Percentiles rank a stretch among this genome's conserved stretches.
Evolutionary conservation across 176 grass and related monocot species (phyloP).

Genomic region (Tillandsia leiboldiana): DNA sequence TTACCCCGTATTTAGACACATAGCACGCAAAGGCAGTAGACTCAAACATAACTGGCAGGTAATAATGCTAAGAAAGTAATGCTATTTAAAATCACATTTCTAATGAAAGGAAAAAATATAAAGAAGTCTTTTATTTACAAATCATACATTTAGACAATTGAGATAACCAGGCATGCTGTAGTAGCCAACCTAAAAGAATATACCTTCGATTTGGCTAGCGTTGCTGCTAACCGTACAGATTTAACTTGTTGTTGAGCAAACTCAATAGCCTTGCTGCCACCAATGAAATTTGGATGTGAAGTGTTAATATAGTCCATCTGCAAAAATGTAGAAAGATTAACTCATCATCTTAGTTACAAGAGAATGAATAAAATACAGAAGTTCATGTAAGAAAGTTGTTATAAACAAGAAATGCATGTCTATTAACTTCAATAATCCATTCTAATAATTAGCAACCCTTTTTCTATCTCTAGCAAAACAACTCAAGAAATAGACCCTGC

Average conservation of each 20-base stretch:
- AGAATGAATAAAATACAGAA: background rate
- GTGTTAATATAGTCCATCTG: conserved; percentile 98
- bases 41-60: background rate
- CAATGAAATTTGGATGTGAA: conserved; percentile 82
- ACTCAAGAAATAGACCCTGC: too few relatives aligned
- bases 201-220: conserved; percentile 46
- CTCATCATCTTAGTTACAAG: background rate
- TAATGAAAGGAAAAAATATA: background rate
- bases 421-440: too few relatives aligned
- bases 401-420: too few relatives aligned
- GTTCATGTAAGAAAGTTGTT: too few relatives aligned
- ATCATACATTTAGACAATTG: background rate
- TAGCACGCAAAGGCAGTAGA: background rate
- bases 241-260: conserved; percentile 52
- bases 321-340: conserved; percentile 7
- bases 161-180: background rate
- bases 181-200: background rate
- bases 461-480: too few relatives aligned
- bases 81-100: background rate
- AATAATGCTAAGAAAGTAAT: background rate
- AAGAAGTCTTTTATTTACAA: conserved; percentile 15
- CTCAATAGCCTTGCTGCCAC: conserved; percentile 78
- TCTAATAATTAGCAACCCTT: too few relatives aligned
- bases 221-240: conserved; percentile 32
- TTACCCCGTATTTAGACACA: background rate